A percentile compares a stretch with the other conserved stretches of the same genome.
These are phyloP conservation scores for Epichloe amarillans DNA, from an alignment of 2,329 filamentous ascomycete genomes.

Conservation along the genomic window DNA sequence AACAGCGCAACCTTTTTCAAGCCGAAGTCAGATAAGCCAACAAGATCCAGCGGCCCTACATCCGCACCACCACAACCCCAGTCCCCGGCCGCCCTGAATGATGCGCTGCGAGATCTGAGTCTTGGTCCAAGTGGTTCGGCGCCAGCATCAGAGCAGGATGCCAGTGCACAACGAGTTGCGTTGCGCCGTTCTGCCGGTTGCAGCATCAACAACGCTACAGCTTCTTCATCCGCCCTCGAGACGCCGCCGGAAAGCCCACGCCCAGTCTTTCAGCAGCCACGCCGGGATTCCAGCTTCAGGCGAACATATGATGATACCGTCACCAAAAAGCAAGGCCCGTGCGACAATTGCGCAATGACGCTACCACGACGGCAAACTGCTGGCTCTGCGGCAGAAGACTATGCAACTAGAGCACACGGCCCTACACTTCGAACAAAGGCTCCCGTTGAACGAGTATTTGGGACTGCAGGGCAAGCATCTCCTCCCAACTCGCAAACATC, in stretches of 20 bases:
- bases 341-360: constrained; percentile 56
- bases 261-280: constrained; percentile 24
- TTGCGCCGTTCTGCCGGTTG: constrained; percentile 24
- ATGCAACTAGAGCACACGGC: constrained; percentile 27
- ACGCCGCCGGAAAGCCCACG: constrained; percentile 46
- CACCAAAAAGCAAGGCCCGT: constrained; percentile 48
- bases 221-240: constrained; percentile 32
- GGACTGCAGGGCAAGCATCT: constrained; percentile 31
- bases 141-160: constrained; percentile 31
- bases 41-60: constrained; percentile 26
- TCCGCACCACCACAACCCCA: constrained; percentile 19
- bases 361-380: constrained; percentile 32
- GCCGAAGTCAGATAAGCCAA: constrained; percentile 19
- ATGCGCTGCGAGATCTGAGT: constrained; percentile 35
- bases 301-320: constrained; percentile 54
- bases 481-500: constrained; percentile 39
- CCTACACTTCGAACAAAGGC: constrained; percentile 48
- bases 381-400: constrained; percentile 13
- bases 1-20: constrained; percentile 4
- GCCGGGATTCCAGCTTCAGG: constrained; percentile 45
- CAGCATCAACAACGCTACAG: constrained; percentile 10
- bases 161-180: constrained; percentile 28
- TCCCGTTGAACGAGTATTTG: constrained; percentile 45
- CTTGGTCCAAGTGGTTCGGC: constrained; percentile 30
- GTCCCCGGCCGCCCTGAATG: constrained; percentile 27